A percentile compares a stretch with the other conserved stretches of the same genome.
phyloP scores from a whole-genome alignment of 1,284 basidiomycete species.

The Filobasidium uniguttulatum region DNA sequence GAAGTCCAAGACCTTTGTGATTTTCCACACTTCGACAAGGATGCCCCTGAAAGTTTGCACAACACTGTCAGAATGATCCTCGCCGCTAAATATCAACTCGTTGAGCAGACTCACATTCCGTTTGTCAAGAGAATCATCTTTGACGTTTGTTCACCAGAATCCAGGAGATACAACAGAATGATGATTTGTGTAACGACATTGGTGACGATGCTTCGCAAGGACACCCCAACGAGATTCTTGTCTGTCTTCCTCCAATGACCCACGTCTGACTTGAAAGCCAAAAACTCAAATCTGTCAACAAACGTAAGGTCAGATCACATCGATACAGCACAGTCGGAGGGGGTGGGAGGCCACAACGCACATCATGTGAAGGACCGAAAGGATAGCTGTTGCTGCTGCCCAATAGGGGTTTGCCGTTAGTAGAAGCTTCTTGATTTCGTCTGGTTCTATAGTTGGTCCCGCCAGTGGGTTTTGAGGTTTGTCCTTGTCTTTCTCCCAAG shows the following conservation, averaged over 20 bases:
- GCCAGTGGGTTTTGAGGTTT: constrained; percentile 39
- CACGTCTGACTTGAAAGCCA: constrained; percentile 88
- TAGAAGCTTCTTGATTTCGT: constrained; percentile 86
- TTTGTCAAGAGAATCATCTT: constrained; percentile 91
- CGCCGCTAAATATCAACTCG: not conserved
- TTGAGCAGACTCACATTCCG: constrained; percentile 42
- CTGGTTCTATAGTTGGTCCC: constrained; percentile 46
- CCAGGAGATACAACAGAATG: constrained; percentile 82
- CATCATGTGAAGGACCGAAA: constrained; percentile 75
- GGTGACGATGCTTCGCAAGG: constrained; percentile 59
- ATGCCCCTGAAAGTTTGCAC: constrained; percentile 45
- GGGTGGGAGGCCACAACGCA: constrained; percentile 44
- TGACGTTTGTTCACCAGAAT: constrained; percentile 83
- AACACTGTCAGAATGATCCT: not conserved
- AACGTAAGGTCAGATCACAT: not conserved
- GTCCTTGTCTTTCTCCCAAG: constrained; percentile 61
- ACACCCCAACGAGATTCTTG: constrained; percentile 43
- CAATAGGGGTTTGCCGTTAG: constrained; percentile 89
- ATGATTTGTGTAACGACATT: constrained; percentile 84
- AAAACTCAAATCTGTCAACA: constrained; percentile 65
- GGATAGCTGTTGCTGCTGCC: constrained; percentile 54
- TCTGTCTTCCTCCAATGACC: constrained; percentile 89
- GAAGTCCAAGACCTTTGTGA: constrained; percentile 67
- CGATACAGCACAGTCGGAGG: not conserved
- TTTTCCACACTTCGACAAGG: constrained; percentile 90